phyloP scores from a whole-genome alignment of 768 basidiomycete genomes.

The Kwoniella newhampshirensis region DNA sequence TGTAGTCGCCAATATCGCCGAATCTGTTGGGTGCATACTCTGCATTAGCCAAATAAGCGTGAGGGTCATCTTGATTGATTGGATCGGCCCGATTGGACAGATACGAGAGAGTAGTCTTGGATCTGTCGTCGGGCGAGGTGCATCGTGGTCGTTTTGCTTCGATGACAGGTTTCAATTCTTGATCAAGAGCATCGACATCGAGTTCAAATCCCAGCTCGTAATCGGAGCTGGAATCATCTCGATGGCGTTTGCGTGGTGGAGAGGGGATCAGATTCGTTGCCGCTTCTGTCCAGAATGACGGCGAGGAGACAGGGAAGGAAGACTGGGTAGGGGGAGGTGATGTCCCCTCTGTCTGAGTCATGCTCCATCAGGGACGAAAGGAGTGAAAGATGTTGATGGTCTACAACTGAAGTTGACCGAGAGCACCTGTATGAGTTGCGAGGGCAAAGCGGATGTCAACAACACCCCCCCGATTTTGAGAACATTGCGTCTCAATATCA shows the following conservation, averaged over 20 bases:
- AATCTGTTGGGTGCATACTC: conserved; percentile 75
- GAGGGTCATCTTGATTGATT: conserved; percentile 23
- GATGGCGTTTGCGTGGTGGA: conserved; percentile 6
- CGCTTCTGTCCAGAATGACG: conserved; percentile 45
- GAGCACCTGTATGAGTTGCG: too few relatives aligned
- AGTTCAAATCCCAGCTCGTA: background rate
- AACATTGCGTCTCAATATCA: too few relatives aligned
- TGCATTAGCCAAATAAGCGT: conserved; percentile 41
- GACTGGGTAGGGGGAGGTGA: conserved; percentile 19
- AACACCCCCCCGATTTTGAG: too few relatives aligned
- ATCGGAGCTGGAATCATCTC: conserved; percentile 13
- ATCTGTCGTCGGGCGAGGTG: conserved; percentile 4
- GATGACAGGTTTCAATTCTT: background rate
- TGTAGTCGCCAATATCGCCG: conserved; percentile 82
- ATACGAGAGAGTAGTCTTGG: conserved; percentile 34
- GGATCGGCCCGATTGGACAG: conserved; percentile 35
- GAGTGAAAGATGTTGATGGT: background rate
- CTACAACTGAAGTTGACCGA: too few relatives aligned
- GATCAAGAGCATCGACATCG: conserved; percentile 1
- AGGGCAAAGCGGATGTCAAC: too few relatives aligned
- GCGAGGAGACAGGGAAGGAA: conserved; percentile 41
- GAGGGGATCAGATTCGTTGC: conserved; percentile 18
- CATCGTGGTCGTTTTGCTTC: conserved; percentile 7
- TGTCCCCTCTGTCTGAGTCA: conserved; percentile 17
- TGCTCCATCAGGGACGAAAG: conserved; percentile 9